Evolutionary conservation across 495 filamentous ascomycete species (phyloP).

Genomic region (Aspergillus egyptiacus): DNA sequence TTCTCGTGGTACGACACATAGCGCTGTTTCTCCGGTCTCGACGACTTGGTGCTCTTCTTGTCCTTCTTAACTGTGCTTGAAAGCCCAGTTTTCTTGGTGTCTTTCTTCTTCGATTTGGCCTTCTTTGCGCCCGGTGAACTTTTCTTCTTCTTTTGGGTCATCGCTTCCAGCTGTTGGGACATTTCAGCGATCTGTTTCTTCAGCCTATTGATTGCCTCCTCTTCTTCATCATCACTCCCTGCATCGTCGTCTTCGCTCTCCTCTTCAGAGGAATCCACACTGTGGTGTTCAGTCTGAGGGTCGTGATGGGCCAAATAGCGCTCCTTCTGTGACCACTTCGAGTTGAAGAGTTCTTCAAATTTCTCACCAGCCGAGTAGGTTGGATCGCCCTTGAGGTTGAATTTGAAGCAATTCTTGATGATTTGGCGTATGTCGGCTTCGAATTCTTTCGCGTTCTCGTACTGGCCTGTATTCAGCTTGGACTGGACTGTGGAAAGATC

Average conservation of each 20-base stretch:
- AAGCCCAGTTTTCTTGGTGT: conserved; percentile 39
- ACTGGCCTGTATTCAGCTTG: conserved; percentile 76
- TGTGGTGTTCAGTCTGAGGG: conserved; percentile 50
- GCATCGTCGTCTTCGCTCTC: conserved; percentile 58
- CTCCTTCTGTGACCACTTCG: conserved; percentile 66
- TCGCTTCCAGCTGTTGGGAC: conserved; percentile 48
- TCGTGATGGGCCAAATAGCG: conserved; percentile 71
- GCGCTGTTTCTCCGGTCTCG: conserved; percentile 45
- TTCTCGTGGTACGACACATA: conserved; percentile 71
- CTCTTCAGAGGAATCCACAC: conserved; percentile 46
- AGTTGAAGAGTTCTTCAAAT: conserved; percentile 65
- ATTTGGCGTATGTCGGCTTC: conserved; percentile 76
- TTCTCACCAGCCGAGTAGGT: conserved; percentile 64
- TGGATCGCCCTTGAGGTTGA: conserved; percentile 76
- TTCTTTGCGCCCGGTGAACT: conserved; percentile 58
- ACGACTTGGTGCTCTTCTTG: conserved; percentile 37
- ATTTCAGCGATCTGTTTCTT: conserved; percentile 61
- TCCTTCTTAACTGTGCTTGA: conserved; percentile 51
- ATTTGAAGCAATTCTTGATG: conserved; percentile 82
- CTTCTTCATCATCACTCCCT: conserved; percentile 60
- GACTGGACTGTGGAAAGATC: conserved; percentile 70
- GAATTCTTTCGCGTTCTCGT: conserved; percentile 78
- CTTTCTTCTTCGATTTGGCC: conserved; percentile 46
- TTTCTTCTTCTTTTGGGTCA: conserved; percentile 57
- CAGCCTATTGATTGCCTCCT: conserved; percentile 61